Conservation (phyloP, 208 protist genomes). For the Acanthamoeba lenticulata region DNA sequence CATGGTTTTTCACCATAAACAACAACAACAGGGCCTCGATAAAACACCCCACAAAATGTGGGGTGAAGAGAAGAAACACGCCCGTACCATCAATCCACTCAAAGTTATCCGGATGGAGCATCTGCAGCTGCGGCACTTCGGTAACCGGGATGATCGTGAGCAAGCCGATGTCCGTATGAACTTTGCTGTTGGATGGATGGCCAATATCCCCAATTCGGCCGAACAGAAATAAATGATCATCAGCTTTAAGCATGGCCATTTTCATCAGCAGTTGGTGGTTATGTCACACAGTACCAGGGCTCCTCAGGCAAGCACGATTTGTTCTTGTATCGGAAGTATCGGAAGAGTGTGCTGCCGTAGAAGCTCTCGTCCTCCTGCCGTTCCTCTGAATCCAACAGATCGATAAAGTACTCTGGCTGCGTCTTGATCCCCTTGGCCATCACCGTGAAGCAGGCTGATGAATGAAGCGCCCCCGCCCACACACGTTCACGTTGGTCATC, state of each 20-base stretch:
- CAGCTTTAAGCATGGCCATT: background rate
- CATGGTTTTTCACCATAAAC: too few species aligned
- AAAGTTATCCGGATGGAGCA: background rate
- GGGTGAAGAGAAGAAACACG: background rate
- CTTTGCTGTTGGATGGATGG: background rate
- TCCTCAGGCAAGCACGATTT: background rate
- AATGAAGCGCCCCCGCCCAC: background rate
- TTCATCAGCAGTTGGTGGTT: background rate
- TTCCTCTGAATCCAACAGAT: background rate
- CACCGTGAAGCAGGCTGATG: background rate
- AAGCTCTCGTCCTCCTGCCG: slow-evolving; percentile 6
- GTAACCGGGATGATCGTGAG: slow-evolving; percentile 20
- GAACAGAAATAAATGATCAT: background rate
- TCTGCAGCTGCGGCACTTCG: background rate
- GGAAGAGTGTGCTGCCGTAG: slow-evolving; percentile 34
- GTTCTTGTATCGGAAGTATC: slow-evolving; percentile 51
- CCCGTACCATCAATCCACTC: background rate
- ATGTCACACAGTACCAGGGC: too few species aligned
- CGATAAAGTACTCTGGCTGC: background rate
- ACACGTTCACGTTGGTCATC: background rate
- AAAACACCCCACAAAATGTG: too few species aligned
- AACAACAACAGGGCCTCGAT: too few species aligned
- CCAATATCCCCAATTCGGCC: too few species aligned
- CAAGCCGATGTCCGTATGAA: slow-evolving; percentile 20
- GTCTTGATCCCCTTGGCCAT: slow-evolving; percentile 2